Evolutionary conservation across 495 filamentous ascomycete genomes (phyloP).

Genomic region (Annulohypoxylon bovei): DNA sequence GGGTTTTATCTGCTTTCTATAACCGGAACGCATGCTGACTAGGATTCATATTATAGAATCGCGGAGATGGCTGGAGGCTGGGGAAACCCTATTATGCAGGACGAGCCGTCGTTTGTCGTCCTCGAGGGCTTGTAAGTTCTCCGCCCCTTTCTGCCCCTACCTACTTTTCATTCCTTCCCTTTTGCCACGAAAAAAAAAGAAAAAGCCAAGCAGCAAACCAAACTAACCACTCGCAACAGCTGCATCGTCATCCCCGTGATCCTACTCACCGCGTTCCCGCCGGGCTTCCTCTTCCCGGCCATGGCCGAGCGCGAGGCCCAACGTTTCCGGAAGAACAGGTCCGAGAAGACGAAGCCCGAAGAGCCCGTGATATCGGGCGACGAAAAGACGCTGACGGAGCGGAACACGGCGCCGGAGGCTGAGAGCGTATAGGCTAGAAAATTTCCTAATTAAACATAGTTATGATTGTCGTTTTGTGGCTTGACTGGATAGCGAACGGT

Average conservation of each 20-base stretch:
- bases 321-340: constrained; percentile 25
- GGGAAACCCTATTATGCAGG: constrained; percentile 73
- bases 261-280: constrained; percentile 50
- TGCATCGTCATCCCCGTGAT: constrained; percentile 50
- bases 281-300: constrained; percentile 52
- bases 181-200: background rate
- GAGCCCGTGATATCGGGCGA: constrained; percentile 16
- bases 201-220: background rate
- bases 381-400: constrained; percentile 10
- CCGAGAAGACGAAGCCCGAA: background rate
- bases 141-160: background rate
- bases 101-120: constrained; percentile 69
- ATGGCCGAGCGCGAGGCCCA: constrained; percentile 48
- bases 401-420: constrained; percentile 15
- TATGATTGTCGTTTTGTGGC: background rate
- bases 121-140: constrained; percentile 63
- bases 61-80: constrained; percentile 75
- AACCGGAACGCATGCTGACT: background rate
- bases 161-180: constrained; percentile 4
- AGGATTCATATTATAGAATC: constrained; percentile 52
- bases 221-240: constrained; percentile 25
- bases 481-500: background rate
- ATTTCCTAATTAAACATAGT: too few species aligned
- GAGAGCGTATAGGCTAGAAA: constrained; percentile 20
- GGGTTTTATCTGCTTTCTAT: background rate